Base-by-base conservation (phyloP, 192 early-diverging fungal species). In the Haplosporangium gracile region DNA sequence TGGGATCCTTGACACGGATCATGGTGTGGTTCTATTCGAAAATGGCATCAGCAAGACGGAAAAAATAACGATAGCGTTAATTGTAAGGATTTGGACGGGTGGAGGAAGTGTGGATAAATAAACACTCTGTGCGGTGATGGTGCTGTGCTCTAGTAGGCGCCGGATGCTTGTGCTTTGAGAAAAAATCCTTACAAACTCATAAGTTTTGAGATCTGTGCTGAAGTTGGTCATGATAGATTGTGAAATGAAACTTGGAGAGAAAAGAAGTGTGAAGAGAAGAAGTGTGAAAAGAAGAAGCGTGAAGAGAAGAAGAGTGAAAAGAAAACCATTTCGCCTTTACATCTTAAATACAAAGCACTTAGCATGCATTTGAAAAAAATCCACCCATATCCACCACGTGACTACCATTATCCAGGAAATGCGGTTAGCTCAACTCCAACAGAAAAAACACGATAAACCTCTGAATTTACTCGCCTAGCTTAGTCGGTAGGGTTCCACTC, bases 1-100 rank as follows among this genome's bases (percentile, higher is more conserved):
- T 88, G 65, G 95, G 94, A 89, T 96, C 95, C 91, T 94, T 96
- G 78, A 96, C 92, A 85, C 95, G 92, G 89, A 95, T 93, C 95
- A 96, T 97, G 29, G 95, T 96, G 89, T 97, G 96, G 91, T 97
- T 97, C 90, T 91, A 80, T 40, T 1, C 7, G 40, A 29, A 38
- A 72, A n/a, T 43, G 11, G 40, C 45, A 74, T 63, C 26, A 65
- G 57, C 55, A 65, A 70, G 53, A 42, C 4, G 70, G 53, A 45
- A 38, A 29, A n/a, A 68, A 60, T 18, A 5, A 68, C 5, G 15
- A 11, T 38, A 1, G 26, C 24, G 32, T 57, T 70, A 7, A 16
- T 6, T 65, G 29, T 15, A 5, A 29, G 32, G 38, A 24, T 42
- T 36, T 36, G 36, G 36, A 36, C 36, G 36, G 2, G 36, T 36